Percentiles rank a stretch among this genome's conserved stretches.
phyloP scores from a whole-genome alignment of 345 rosid species.

The Camelina neglecta region DNA sequence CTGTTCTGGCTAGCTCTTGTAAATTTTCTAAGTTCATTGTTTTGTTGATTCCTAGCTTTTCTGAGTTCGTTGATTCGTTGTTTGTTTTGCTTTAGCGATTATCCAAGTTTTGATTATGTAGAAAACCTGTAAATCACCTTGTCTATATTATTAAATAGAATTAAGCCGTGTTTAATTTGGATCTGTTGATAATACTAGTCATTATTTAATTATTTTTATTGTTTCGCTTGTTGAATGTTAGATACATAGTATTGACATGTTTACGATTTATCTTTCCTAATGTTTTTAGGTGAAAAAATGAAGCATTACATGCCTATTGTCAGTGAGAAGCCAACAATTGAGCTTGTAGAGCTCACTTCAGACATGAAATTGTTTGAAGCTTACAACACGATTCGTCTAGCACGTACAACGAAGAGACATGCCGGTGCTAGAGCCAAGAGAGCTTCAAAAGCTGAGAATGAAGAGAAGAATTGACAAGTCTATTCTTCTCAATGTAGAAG shows the following conservation, averaged over 20 bases:
- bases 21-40: too few species aligned
- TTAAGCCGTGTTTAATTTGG: too few species aligned
- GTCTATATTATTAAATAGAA: too few species aligned
- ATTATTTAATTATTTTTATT: background rate
- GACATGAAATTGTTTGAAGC: conserved; percentile 82
- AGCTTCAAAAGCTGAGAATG: conserved; percentile 91
- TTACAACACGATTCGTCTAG: conserved; percentile 67
- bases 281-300: background rate
- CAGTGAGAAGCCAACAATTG: conserved; percentile 64
- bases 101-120: too few species aligned
- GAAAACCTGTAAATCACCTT: too few species aligned
- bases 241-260: too few species aligned
- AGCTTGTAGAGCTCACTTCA: conserved; percentile 69
- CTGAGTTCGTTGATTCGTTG: too few species aligned
- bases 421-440: conserved; percentile 72
- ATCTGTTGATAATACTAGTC: too few species aligned
- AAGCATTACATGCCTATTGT: conserved; percentile 63
- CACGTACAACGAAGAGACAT: conserved; percentile 61
- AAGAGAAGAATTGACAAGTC: conserved; percentile 60
- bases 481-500: background rate
- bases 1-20: too few species aligned
- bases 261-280: too few species aligned
- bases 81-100: too few species aligned
- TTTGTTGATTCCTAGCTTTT: too few species aligned
- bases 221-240: background rate